Conservation (phyloP, 176 grass and related monocot genomes). For the Saccharum spontaneum region DNA sequence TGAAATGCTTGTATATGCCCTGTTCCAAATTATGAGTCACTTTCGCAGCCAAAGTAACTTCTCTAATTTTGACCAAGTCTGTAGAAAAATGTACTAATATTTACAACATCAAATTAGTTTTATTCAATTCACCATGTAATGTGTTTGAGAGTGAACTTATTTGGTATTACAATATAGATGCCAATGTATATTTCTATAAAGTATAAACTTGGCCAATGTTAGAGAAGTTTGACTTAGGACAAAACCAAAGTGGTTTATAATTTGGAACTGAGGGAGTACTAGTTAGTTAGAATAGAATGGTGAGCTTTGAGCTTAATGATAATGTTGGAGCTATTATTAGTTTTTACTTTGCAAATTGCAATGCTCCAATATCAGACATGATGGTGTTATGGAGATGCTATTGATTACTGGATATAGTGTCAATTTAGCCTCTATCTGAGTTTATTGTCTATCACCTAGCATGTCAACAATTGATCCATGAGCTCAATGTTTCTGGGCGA, state of each 20-base stretch:
- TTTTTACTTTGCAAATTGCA: not conserved
- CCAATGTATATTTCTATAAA: not conserved
- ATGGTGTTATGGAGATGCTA: not conserved
- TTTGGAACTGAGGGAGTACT: not conserved
- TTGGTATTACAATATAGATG: not conserved
- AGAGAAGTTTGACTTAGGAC: not conserved
- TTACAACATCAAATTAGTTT: not conserved
- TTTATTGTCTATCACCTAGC: not conserved
- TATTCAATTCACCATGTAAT: not conserved
- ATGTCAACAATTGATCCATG: not conserved
- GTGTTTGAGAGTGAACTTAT: not conserved
- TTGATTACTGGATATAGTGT: not conserved
- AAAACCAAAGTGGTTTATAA: not conserved
- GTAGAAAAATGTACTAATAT: not conserved
- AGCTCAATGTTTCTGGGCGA: not conserved
- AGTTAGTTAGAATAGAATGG: not conserved
- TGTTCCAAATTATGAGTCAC: not conserved
- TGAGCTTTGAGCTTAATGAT: conserved; percentile 7
- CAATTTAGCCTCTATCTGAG: not conserved
- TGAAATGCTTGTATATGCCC: not conserved
- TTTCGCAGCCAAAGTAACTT: not conserved
- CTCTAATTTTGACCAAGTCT: not conserved
- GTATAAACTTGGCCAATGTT: not conserved
- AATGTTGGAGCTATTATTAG: not conserved
- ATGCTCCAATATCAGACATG: not conserved